Conservation (phyloP, 441 rosid species). For the Raphanus hybrid region DNA sequence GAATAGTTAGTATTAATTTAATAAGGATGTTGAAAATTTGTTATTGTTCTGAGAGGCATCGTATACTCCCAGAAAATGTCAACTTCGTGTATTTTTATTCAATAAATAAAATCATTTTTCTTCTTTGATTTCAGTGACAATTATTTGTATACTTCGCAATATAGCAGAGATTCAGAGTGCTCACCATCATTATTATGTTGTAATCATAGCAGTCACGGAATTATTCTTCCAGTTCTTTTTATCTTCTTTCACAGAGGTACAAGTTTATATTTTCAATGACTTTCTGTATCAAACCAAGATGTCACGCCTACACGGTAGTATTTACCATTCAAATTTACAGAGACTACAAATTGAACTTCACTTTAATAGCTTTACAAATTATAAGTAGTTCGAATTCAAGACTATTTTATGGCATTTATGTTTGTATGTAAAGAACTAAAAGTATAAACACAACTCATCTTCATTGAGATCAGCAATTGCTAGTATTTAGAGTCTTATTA, state of each 20-base stretch:
- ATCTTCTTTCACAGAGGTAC: background rate
- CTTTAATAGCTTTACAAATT: background rate
- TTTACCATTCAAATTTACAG: background rate
- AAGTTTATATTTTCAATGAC: slow-evolving; percentile 4
- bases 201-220: slow-evolving; percentile 29
- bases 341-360: background rate
- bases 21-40: slow-evolving; percentile 17
- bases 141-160: slow-evolving; percentile 14
- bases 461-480: background rate
- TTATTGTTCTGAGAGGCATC: slow-evolving; percentile 9
- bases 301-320: background rate
- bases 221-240: slow-evolving; percentile 20
- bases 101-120: background rate
- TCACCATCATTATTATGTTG: slow-evolving; percentile 30
- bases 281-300: background rate
- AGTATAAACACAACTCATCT: background rate
- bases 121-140: background rate
- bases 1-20: background rate
- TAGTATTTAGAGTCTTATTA: no score
- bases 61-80: slow-evolving; percentile 40
- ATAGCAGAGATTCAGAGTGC: background rate
- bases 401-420: background rate
- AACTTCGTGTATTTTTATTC: slow-evolving; percentile 24
- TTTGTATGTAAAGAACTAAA: no score
- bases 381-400: background rate